Evolutionary conservation across 148 eudicot genomes (phyloP), one percentile per base, ranked within the genome.

Genomic region (Cornus florida): DNA sequence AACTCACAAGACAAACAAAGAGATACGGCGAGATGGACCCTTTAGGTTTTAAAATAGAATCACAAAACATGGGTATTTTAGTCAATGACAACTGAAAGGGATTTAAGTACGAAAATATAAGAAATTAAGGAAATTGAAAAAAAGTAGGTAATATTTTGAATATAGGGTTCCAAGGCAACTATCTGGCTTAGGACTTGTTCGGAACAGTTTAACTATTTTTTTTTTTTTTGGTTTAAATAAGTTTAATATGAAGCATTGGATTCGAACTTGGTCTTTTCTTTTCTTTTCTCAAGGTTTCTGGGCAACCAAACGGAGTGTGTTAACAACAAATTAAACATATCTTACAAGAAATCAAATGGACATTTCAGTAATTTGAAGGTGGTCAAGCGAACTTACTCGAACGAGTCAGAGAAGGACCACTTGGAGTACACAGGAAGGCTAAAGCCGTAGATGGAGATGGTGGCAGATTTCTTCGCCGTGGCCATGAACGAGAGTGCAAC

Each of bases 321-420:
- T 35, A 13, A 11, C 19, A 53, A 53, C 17, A 53, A 53, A 53
- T 14, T 53, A 7, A 7, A 53, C 19, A 16, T 53, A 53, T 48
- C 12, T 31, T 31, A 19, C 19, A 32, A 69, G 24, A 57, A 23
- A 41, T 22, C 6, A 22, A n/a, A 41, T 6, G 39, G 19, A 14
- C 38, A 38, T 22, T 62, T 17, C 43, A 28, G 14, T 22, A 41
- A 41, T 24, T 6, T 39, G 43, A 59, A 75, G 22, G 5, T 23
- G 65, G 64, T 53, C 12, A 48, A 48, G 53, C 19, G 43, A 39
- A 74, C 92, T 86, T 88, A 95, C 98, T 85, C 91, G 72, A 93
- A 93, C 5, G 98, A 93, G 53, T 88, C 89, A 16, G 97, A 76
- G 81, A 78, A 92, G 73, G 98, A 93, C 98, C 98, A 95, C 76